Conservation (phyloP, 2,329 filamentous ascomycete genomes). For the Cladosporium sp. region DNA sequence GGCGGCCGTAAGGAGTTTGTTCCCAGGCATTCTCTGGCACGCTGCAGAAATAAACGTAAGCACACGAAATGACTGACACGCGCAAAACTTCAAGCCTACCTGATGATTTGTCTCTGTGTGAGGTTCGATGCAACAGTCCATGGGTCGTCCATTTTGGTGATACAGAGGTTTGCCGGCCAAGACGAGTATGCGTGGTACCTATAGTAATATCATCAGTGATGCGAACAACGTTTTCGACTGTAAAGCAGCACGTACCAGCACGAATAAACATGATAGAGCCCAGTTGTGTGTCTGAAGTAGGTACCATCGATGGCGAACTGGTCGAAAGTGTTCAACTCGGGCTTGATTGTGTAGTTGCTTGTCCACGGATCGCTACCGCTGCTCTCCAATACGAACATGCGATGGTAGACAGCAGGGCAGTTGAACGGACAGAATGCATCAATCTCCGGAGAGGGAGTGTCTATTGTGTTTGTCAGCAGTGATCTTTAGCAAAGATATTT, state of each 20-base stretch:
- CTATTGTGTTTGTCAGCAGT: slow-evolving; percentile 25
- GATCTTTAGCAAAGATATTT: background rate
- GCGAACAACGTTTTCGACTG: slow-evolving; percentile 34
- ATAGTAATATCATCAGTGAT: slow-evolving; percentile 45
- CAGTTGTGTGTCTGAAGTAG: slow-evolving; percentile 50
- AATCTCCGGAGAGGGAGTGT: slow-evolving; percentile 49
- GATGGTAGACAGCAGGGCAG: slow-evolving; percentile 54
- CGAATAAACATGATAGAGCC: slow-evolving; percentile 46
- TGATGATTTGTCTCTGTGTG: slow-evolving; percentile 47
- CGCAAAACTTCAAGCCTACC: background rate
- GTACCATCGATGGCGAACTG: slow-evolving; percentile 59
- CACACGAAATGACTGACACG: background rate
- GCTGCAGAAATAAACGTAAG: slow-evolving; percentile 27
- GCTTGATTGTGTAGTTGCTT: slow-evolving; percentile 48
- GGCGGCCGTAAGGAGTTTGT: slow-evolving; percentile 53
- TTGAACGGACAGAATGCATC: slow-evolving; percentile 53
- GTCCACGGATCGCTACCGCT: slow-evolving; percentile 49
- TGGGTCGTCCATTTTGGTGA: slow-evolving; percentile 52
- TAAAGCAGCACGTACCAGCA: slow-evolving; percentile 36
- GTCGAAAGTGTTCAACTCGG: slow-evolving; percentile 53
- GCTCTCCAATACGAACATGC: slow-evolving; percentile 55
- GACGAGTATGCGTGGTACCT: slow-evolving; percentile 47
- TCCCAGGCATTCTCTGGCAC: slow-evolving; percentile 54
- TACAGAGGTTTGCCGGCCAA: slow-evolving; percentile 57
- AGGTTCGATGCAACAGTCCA: slow-evolving; percentile 52